Base-by-base conservation (phyloP, 139 green algal genomes). In the Closterium sp. region DNA sequence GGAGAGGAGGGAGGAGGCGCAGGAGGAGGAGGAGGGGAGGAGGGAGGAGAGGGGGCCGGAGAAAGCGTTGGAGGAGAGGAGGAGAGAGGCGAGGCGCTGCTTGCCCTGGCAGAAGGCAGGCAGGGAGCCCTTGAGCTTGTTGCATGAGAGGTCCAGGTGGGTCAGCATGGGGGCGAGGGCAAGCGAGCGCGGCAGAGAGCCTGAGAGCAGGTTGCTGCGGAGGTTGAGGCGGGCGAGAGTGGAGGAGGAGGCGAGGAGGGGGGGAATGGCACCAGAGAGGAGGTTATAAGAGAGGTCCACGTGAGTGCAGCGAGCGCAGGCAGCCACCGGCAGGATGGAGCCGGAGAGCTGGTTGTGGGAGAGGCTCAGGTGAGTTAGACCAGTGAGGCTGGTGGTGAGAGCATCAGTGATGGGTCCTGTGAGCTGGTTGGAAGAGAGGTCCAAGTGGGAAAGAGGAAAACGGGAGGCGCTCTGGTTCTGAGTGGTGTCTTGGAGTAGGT, bases 181-280 rank as follows among this genome's bases (percentile, higher is more conserved):
- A 9, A 91, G 88, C 1, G 22, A 30, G 28, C 9, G 38, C 22
- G 91, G 91, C 24, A 93, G 22, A 1, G 85, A 30, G 31, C 85
- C 85, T 4, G 85, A 87, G 1, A 87, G 85, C n/a, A 19, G n/a
- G 88, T 91, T 91, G 42, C 42, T 42, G 88, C 11, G 24, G 21
- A 91, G 31, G n/a, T 45, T 9, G 32, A 91, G 91, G 85, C 9
- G 27, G 9, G 87, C 24, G 19, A 89, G 88, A 30, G 30, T 10
- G 31, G 88, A 42, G n/a, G 34, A 31, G 38, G 84, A 31, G 32
- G 86, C 91, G 28, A 93, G 84, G 27, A 24, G 45, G 7, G 50
- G 86, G 31, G 91, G 91, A 70, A 93, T 85, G 19, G 29, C 84
- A 19, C 91, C 91, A 22, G 27, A 92, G 31, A 93, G 85, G 42